Evolutionary conservation across 805 yeast species (phyloP).

Genomic region (Yamadazyma laniorum): DNA sequence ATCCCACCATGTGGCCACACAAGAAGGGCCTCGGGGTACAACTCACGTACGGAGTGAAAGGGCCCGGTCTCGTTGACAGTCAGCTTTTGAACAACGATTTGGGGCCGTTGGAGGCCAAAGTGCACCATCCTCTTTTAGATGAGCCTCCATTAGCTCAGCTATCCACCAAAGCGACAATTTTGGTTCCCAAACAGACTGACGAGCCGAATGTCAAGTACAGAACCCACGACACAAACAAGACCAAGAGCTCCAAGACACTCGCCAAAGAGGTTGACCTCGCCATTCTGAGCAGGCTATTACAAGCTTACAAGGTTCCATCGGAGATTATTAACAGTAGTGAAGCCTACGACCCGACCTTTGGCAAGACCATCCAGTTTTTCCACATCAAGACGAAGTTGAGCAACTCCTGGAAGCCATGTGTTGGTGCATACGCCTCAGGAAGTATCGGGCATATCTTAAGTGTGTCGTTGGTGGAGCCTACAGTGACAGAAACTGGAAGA

Average conservation of each 20-base stretch:
- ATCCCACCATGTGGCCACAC: constrained; percentile 38
- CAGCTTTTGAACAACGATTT: too few species aligned
- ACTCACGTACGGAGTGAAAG: constrained; percentile 45
- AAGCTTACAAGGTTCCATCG: constrained; percentile 5
- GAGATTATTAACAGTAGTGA: constrained; percentile 8
- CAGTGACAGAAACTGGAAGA: neutral
- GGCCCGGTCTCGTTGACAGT: constrained; percentile 21
- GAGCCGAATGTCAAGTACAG: constrained; percentile 4
- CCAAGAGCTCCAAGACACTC: neutral
- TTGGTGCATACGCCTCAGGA: constrained; percentile 31
- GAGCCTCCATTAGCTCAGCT: constrained; percentile 6
- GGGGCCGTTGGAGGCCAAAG: neutral
- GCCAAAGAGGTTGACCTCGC: constrained; percentile 3
- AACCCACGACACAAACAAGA: constrained; percentile 2
- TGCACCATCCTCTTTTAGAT: constrained; percentile 14
- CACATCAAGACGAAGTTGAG: constrained; percentile 7
- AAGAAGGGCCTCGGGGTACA: constrained; percentile 36
- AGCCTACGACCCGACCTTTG: constrained; percentile 33
- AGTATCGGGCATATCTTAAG: constrained; percentile 20
- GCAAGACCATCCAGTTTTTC: constrained; percentile 21
- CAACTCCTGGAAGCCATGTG: neutral
- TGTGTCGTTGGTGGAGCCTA: constrained; percentile 10
- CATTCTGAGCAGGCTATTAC: constrained; percentile 5
- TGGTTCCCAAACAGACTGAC: constrained; percentile 5
- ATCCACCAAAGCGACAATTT: neutral